Conservation (phyloP, 208 protist genomes). For the Crithidia mellificae region DNA sequence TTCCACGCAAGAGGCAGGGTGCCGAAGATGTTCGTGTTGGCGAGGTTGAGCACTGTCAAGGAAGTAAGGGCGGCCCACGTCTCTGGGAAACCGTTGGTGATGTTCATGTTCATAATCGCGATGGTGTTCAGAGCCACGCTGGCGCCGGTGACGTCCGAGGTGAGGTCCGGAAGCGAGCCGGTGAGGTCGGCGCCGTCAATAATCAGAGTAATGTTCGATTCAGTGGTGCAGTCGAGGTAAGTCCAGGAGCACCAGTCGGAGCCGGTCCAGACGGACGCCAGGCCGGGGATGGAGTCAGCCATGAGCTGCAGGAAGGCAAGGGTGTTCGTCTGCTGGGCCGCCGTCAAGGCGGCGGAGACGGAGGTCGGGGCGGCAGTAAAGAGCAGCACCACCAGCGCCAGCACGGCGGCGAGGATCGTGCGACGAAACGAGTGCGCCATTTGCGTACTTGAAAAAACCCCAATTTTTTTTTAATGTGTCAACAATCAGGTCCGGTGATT, state of each 20-base stretch:
- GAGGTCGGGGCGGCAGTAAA: neutral
- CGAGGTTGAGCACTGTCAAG: slow-evolving; percentile 17
- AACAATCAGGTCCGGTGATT: too few species aligned
- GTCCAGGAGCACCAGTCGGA: slow-evolving; percentile 11
- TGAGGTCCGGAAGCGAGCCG: neutral
- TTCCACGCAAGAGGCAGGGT: slow-evolving; percentile 9
- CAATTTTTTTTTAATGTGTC: too few species aligned
- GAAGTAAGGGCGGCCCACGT: neutral
- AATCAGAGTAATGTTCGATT: slow-evolving; percentile 17
- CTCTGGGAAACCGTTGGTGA: slow-evolving; percentile 16
- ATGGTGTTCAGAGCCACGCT: slow-evolving; percentile 7
- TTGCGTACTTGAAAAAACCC: too few species aligned
- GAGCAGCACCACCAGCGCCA: slow-evolving; percentile 8
- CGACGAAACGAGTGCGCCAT: too few species aligned
- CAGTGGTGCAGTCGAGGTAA: slow-evolving; percentile 12
- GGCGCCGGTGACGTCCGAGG: neutral
- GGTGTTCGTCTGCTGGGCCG: neutral
- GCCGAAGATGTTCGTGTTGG: slow-evolving; percentile 9
- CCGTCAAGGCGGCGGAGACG: neutral
- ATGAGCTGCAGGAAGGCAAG: slow-evolving; percentile 2
- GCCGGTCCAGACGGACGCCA: neutral
- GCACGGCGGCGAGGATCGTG: neutral
- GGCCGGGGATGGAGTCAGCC: neutral
- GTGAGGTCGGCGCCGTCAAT: slow-evolving; percentile 10
- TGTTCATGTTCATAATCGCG: too few species aligned